A percentile compares a stretch with the other conserved stretches of the same genome.
Conservation (phyloP, 768 basidiomycete species). For the Boletus insuetus region DNA sequence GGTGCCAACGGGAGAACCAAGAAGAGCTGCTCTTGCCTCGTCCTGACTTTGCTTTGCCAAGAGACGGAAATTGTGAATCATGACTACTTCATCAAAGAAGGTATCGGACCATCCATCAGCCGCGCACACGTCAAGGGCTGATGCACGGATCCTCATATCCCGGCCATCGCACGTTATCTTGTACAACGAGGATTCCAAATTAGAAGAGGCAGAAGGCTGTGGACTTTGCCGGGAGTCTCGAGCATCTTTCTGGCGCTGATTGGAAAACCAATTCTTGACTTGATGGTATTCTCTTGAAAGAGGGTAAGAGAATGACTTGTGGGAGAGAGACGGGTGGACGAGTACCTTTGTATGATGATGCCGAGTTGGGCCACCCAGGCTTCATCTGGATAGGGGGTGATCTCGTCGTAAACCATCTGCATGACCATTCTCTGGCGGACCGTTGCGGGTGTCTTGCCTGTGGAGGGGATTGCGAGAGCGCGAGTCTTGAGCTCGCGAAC, state of each 20-base stretch:
- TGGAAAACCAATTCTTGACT: slow-evolving; percentile 68
- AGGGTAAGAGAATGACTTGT: not conserved
- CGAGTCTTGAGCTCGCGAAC: slow-evolving; percentile 32
- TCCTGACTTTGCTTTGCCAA: slow-evolving; percentile 38
- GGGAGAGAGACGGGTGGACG: not conserved
- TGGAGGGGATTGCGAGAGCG: slow-evolving; percentile 33
- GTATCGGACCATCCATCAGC: slow-evolving; percentile 56
- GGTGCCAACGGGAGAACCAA: slow-evolving; percentile 22
- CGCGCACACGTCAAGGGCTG: slow-evolving; percentile 43
- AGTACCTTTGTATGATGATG: slow-evolving; percentile 53
- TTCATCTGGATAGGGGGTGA: slow-evolving; percentile 63
- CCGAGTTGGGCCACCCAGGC: slow-evolving; percentile 60
- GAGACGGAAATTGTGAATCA: slow-evolving; percentile 52
- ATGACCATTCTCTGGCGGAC: slow-evolving; percentile 55
- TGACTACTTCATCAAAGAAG: slow-evolving; percentile 60
- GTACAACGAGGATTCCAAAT: slow-evolving; percentile 35
- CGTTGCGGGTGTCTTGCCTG: slow-evolving; percentile 48
- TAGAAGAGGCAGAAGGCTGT: slow-evolving; percentile 31
- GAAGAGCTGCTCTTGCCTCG: slow-evolving; percentile 30
- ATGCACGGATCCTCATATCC: slow-evolving; percentile 46
- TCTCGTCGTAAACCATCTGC: slow-evolving; percentile 62
- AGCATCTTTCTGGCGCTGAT: slow-evolving; percentile 52
- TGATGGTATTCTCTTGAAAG: slow-evolving; percentile 51
- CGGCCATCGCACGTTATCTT: slow-evolving; percentile 37
- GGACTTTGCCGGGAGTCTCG: slow-evolving; percentile 36